Percentiles rank a stretch among this genome's conserved stretches.
These are phyloP conservation scores for Cyberlindnera maclurae DNA, from an alignment of 805 yeast genomes.

Conservation along the genomic window DNA sequence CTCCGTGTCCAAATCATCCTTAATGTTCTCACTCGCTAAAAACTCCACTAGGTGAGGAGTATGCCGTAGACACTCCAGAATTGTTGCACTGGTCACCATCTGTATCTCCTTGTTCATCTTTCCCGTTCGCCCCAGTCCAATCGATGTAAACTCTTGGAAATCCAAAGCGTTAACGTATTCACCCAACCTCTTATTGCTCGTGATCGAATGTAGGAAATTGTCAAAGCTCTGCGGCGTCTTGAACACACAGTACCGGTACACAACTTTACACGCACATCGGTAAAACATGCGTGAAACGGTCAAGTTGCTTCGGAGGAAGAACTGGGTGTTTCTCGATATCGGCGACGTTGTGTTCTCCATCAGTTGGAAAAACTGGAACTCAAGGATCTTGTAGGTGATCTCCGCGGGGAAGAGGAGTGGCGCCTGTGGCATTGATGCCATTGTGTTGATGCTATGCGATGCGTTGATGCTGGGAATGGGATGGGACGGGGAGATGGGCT, in stretches of 20 bases:
- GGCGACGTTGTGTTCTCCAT: slow-evolving; percentile 43
- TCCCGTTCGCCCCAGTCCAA: slow-evolving; percentile 85
- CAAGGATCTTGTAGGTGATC: slow-evolving; percentile 46
- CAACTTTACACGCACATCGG: slow-evolving; percentile 47
- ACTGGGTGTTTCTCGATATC: slow-evolving; percentile 43
- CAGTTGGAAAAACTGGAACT: slow-evolving; percentile 45
- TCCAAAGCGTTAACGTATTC: slow-evolving; percentile 69
- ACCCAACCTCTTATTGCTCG: slow-evolving; percentile 40
- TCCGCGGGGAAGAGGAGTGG: slow-evolving; percentile 40
- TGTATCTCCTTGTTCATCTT: slow-evolving; percentile 88
- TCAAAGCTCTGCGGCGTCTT: slow-evolving; percentile 78
- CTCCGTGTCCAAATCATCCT: slow-evolving; percentile 64
- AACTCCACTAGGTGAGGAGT: slow-evolving; percentile 73
- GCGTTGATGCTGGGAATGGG: too few relatives aligned
- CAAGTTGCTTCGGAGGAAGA: slow-evolving; percentile 44
- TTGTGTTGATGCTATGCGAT: neutral
- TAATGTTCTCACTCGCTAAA: slow-evolving; percentile 78
- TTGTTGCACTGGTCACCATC: slow-evolving; percentile 75
- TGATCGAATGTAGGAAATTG: slow-evolving; percentile 52
- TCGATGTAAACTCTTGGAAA: slow-evolving; percentile 81
- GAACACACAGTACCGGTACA: slow-evolving; percentile 63
- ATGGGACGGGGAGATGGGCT: too few relatives aligned
- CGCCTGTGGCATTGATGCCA: neutral
- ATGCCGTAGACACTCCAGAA: slow-evolving; percentile 50
- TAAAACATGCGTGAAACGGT: slow-evolving; percentile 53